Evolutionary conservation across 441 rosid genomes (phyloP).

Genomic region (Syzygium syzygioides): DNA sequence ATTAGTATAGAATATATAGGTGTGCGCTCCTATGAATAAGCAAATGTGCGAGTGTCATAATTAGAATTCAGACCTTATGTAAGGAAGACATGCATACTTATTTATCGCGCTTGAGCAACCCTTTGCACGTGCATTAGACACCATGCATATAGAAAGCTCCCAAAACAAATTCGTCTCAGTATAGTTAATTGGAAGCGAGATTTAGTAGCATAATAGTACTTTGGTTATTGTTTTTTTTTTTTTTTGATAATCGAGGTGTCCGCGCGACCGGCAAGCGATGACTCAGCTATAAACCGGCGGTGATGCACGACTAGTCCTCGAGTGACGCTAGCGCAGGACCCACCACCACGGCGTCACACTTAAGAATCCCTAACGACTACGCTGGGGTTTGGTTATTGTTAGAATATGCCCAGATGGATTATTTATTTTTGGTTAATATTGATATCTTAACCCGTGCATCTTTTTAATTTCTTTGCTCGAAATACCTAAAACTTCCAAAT

Average conservation of each 20-base stretch:
- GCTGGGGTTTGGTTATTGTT: no score
- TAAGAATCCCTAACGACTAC: no score
- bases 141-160: not conserved
- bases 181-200: not conserved
- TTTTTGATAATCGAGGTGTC: no score
- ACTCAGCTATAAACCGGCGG: no score
- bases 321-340: no score
- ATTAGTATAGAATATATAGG: fast-evolving
- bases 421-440: not conserved
- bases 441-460: fast-evolving
- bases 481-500: not conserved
- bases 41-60: not conserved
- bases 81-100: not conserved
- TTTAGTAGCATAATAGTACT: not conserved
- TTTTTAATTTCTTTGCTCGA: not conserved
- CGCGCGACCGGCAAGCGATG: no score
- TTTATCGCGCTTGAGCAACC: not conserved
- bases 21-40: not conserved
- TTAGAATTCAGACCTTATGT: not conserved
- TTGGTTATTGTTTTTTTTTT: no score
- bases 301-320: no score
- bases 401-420: not conserved
- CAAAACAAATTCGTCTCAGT: fast-evolving
- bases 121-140: not conserved
- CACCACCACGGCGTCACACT: no score